phyloP scores from a whole-genome alignment of 371 early-diverging fungal species.

The Smittium culicis region DNA sequence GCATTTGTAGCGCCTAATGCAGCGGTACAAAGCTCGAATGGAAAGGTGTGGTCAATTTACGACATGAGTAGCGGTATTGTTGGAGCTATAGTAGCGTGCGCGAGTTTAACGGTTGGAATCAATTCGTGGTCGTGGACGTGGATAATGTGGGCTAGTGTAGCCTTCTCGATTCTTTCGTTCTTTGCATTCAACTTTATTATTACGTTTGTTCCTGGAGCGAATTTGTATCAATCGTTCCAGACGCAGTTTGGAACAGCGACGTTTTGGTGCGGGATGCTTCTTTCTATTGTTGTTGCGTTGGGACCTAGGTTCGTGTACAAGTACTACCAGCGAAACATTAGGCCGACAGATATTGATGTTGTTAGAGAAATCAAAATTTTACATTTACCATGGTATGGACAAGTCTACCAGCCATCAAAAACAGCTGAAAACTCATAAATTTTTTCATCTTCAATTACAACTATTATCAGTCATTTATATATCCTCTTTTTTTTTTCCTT shows the following conservation, averaged over 20 bases:
- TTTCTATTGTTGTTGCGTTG: constrained; percentile 44
- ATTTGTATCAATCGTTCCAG: constrained; percentile 44
- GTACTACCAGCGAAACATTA: constrained; percentile 48
- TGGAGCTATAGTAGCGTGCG: constrained; percentile 53
- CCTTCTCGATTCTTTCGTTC: constrained; percentile 40
- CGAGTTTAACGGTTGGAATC: constrained; percentile 64
- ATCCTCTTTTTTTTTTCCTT: no score
- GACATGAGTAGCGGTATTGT: constrained; percentile 59
- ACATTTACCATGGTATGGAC: constrained; percentile 32
- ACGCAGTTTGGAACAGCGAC: constrained; percentile 42
- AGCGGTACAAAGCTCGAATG: constrained; percentile 23
- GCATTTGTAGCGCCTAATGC: constrained; percentile 34
- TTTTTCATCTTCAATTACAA: no score
- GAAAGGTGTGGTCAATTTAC: constrained; percentile 39
- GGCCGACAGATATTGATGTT: constrained; percentile 54
- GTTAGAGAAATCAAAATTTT: constrained; percentile 42
- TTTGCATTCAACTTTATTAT: constrained; percentile 34
- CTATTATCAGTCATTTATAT: no score
- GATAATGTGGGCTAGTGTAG: constrained; percentile 32
- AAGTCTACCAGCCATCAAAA: no score
- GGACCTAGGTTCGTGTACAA: constrained; percentile 46
- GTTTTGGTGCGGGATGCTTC: constrained; percentile 57
- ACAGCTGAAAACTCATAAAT: no score
- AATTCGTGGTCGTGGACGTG: constrained; percentile 69
- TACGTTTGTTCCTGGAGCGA: constrained; percentile 22